These are phyloP conservation scores for Exophiala phaeomuriformis DNA, from an alignment of 2,329 filamentous ascomycete species.

Conservation along the genomic window DNA sequence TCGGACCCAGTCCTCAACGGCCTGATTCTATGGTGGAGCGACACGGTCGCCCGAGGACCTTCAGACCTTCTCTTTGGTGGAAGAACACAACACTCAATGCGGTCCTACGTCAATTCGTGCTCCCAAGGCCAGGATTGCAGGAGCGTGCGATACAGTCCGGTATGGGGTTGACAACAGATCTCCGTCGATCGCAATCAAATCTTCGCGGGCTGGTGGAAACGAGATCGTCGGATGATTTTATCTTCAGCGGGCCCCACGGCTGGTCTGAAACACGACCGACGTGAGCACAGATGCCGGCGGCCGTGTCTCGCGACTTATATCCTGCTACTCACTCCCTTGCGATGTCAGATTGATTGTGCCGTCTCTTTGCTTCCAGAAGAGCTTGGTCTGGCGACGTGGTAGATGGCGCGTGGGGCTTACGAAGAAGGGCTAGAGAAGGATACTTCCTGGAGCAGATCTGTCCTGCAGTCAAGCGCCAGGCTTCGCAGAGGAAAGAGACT, in stretches of 20 bases:
- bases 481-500: constrained; percentile 3
- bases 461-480: constrained; percentile 1
- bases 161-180: constrained; percentile 13
- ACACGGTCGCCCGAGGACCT: not conserved
- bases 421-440: not conserved
- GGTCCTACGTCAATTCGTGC: constrained; percentile 14
- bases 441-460: not conserved
- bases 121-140: constrained; percentile 1
- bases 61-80: not conserved
- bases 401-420: not conserved
- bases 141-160: constrained; percentile 9
- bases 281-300: constrained; percentile 9
- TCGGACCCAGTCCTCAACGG: not conserved
- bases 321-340: not conserved
- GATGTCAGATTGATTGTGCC: constrained; percentile 13
- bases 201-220: constrained; percentile 4
- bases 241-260: constrained; percentile 7
- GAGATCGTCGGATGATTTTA: constrained; percentile 10
- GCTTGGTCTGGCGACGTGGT: not conserved
- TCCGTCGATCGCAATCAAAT: constrained; percentile 23
- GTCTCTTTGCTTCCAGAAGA: constrained; percentile 1
- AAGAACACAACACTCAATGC: constrained; percentile 6
- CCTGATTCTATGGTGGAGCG: not conserved
- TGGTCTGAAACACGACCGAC: constrained; percentile 14
- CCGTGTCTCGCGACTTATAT: not conserved